phyloP scores from a whole-genome alignment of 805 yeast species.

The Candida tibetensis region DNA sequence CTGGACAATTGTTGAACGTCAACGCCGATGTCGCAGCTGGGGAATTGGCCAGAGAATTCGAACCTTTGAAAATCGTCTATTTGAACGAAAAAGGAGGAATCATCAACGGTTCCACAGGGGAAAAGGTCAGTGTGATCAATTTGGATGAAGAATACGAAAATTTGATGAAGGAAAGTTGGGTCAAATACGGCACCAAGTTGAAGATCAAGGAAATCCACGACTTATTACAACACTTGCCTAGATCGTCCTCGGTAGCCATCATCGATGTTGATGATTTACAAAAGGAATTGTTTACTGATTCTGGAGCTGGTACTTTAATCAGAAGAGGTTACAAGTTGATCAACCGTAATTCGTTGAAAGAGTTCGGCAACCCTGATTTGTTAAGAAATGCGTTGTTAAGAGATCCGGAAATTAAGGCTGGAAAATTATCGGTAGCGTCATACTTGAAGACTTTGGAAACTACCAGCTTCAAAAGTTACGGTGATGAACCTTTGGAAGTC shows the following conservation, averaged over 20 bases:
- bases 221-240: constrained; percentile 86
- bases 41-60: constrained; percentile 93
- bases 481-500: constrained; percentile 95
- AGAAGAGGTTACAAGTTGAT: constrained; percentile 93
- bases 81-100: constrained; percentile 98
- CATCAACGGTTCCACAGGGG: constrained; percentile 86
- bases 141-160: constrained; percentile 94
- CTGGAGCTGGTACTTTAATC: constrained; percentile 98
- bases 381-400: constrained; percentile 73
- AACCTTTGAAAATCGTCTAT: constrained; percentile 95
- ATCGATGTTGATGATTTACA: constrained; percentile 93
- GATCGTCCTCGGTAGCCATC: constrained; percentile 97
- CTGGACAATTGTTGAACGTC: constrained; percentile 95
- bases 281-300: constrained; percentile 95
- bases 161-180: constrained; percentile 93
- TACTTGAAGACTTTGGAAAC: constrained; percentile 72
- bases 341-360: constrained; percentile 64
- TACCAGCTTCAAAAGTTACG: constrained; percentile 68
- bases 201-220: constrained; percentile 97
- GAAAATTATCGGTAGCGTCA: constrained; percentile 72
- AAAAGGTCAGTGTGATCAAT: constrained; percentile 84
- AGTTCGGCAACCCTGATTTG: constrained; percentile 70
- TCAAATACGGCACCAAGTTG: constrained; percentile 95
- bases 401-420: constrained; percentile 71
- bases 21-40: constrained; percentile 99